These are phyloP conservation scores for Schizosaccharomyces japonicus DNA, from an alignment of 805 yeast genomes.

Conservation along the genomic window DNA sequence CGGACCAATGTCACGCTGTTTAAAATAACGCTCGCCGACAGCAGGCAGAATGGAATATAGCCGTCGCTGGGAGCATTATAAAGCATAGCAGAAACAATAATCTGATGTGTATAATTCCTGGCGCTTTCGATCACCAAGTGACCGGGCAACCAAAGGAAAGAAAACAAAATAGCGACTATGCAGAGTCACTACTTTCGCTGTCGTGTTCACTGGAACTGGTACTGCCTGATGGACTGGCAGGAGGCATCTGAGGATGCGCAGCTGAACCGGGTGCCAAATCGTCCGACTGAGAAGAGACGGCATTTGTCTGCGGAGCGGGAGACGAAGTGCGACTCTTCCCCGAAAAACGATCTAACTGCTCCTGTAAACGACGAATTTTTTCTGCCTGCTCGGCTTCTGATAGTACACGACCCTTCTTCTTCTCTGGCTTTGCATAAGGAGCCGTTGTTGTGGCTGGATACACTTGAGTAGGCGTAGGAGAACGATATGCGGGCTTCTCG, in stretches of 20 bases:
- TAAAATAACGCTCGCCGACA: too few relatives aligned
- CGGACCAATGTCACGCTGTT: too few relatives aligned
- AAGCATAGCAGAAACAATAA: too few relatives aligned
- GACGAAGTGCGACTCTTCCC: not conserved
- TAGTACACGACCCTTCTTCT: conserved; percentile 32
- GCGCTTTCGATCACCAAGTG: too few relatives aligned
- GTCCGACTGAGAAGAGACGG: too few relatives aligned
- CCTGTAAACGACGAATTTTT: conserved; percentile 47
- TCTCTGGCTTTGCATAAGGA: conserved; percentile 15
- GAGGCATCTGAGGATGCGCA: too few relatives aligned
- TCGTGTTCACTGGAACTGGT: not conserved
- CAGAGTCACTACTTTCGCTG: conserved; percentile 1
- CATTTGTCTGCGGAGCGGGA: not conserved
- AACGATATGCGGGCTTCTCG: conserved; percentile 6
- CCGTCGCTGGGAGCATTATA: too few relatives aligned
- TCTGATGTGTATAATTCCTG: too few relatives aligned
- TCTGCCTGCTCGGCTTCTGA: conserved; percentile 42
- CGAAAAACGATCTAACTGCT: conserved; percentile 30
- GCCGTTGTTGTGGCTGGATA: too few relatives aligned
- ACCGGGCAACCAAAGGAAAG: too few relatives aligned
- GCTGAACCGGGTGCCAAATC: not conserved
- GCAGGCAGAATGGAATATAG: too few relatives aligned
- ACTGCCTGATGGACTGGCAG: too few relatives aligned
- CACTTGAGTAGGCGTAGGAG: conserved; percentile 2
- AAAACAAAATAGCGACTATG: not conserved